Evolutionary conservation across 2,329 filamentous ascomycete genomes (phyloP).

Genomic region (Fusarium dlaminii): DNA sequence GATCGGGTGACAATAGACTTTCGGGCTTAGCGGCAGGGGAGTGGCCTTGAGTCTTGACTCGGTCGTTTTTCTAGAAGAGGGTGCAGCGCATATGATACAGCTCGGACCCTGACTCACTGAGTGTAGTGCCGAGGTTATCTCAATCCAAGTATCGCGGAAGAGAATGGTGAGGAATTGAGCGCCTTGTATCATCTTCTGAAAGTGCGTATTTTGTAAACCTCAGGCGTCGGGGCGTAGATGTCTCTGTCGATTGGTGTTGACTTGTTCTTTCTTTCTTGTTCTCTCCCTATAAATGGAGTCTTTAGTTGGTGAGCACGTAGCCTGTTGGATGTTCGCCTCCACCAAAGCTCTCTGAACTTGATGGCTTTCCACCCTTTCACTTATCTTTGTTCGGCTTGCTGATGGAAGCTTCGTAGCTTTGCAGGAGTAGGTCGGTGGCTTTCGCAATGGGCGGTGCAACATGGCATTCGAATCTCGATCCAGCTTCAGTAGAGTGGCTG

Average conservation of each 20-base stretch:
- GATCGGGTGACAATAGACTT: neutral
- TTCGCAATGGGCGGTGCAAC: too few relatives aligned
- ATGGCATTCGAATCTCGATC: too few relatives aligned
- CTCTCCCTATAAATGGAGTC: neutral
- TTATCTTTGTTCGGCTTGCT: neutral
- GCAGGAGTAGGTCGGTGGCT: neutral
- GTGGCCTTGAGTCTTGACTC: neutral
- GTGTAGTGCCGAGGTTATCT: too few relatives aligned
- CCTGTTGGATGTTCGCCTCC: neutral
- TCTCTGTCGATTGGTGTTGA: neutral
- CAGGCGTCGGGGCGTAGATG: rapidly evolving
- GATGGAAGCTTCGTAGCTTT: neutral
- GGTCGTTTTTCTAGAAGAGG: neutral
- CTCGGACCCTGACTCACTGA: rapidly evolving
- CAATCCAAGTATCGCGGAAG: neutral
- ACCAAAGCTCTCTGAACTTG: neutral
- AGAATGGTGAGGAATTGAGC: neutral
- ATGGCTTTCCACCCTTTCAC: neutral
- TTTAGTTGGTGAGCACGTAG: too few relatives aligned
- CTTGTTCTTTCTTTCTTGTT: neutral
- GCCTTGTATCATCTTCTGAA: neutral
- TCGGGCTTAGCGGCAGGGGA: neutral
- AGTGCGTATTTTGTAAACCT: too few relatives aligned
- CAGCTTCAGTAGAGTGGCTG: too few relatives aligned
- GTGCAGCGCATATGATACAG: neutral